Conservation (phyloP, 1,139 yeast genomes). For the Blastobotrys arbuscula region DNA sequence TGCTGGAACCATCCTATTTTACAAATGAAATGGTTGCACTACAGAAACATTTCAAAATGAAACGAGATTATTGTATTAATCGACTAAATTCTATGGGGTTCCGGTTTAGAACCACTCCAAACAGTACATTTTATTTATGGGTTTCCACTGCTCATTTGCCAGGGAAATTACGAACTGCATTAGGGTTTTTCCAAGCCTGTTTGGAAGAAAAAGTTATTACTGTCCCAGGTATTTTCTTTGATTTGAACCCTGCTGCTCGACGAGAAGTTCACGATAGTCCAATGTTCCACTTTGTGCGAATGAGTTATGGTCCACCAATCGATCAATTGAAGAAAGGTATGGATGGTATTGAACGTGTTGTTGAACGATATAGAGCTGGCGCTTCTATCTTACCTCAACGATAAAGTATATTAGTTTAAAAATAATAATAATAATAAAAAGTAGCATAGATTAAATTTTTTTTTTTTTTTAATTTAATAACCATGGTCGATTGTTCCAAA, state of each 20-base stretch:
- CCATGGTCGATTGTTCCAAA: conserved; percentile 26
- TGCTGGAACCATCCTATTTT: conserved; percentile 50
- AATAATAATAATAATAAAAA: too few relatives aligned
- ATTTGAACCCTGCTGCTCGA: conserved; percentile 59
- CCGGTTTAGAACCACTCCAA: conserved; percentile 48
- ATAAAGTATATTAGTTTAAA: conserved; percentile 5
- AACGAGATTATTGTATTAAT: conserved; percentile 53
- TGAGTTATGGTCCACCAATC: conserved; percentile 61
- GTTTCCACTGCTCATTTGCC: conserved; percentile 55
- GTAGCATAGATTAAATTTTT: too few relatives aligned
- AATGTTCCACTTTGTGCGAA: conserved; percentile 58
- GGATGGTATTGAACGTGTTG: conserved; percentile 61
- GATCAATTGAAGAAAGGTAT: conserved; percentile 52
- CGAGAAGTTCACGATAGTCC: conserved; percentile 56
- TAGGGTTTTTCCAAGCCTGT: conserved; percentile 66
- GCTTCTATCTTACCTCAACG: conserved; percentile 17
- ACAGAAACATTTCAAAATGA: conserved; percentile 55
- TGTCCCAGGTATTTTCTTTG: conserved; percentile 65
- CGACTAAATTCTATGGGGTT: conserved; percentile 56
- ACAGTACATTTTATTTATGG: conserved; percentile 63
- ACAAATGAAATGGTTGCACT: conserved; percentile 54
- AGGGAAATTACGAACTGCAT: conserved; percentile 53
- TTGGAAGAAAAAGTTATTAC: conserved; percentile 58
- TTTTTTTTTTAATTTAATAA: conserved; percentile 4
- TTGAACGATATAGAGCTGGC: conserved; percentile 33